Evolutionary conservation across 1,284 basidiomycete species (phyloP), one percentile per base, ranked within the genome.

Genomic region (Boletellus deceptivus): DNA sequence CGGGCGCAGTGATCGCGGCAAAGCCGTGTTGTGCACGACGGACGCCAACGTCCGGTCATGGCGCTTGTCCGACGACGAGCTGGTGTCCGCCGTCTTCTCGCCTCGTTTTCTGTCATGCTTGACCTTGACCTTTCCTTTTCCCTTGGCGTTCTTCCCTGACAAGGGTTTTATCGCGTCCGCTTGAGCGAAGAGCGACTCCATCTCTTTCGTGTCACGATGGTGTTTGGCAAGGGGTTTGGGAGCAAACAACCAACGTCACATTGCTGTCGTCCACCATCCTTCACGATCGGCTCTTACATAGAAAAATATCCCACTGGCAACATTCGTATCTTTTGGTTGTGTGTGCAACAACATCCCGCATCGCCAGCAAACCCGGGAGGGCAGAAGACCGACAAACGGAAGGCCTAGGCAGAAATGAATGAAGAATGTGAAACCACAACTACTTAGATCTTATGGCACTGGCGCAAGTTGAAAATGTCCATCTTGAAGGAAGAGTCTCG

Each of bases 181-280:
- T 56, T 83, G 81, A 13, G 86, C 81, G 50, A 91, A 75, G 14
- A 92, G 77, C 10, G 82, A 72, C 64, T 91, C 85, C 85, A 89
- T 89, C 11, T 36, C 9, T 35, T 29, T 27, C 9, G 20, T 20
- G 20, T 20, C 20, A 4, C 20, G 10, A 29, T 6, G n/a, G 6
- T 34, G 46, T 47, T 47, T 47, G 46, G 37, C 38, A 46, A 46
- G 22, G 14, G 45, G 36, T 22, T 46, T 22, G 10, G 45, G 31
- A 39, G 39, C 22, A 46, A 46, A 46, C 44, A 46, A 31, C 45
- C 44, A 46, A 31, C 45, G 11, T 29, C 29, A 20, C 20, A 20
- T 20, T 20, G 20, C 20, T 20, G 20, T 20, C 20, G 20, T 3
- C 4, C 20, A 20, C 20, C 20, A 20, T 20, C 20, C 20, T 20